Base-by-base conservation (phyloP, 2,329 filamentous ascomycete species). In the Tolypocladium paradoxum region DNA sequence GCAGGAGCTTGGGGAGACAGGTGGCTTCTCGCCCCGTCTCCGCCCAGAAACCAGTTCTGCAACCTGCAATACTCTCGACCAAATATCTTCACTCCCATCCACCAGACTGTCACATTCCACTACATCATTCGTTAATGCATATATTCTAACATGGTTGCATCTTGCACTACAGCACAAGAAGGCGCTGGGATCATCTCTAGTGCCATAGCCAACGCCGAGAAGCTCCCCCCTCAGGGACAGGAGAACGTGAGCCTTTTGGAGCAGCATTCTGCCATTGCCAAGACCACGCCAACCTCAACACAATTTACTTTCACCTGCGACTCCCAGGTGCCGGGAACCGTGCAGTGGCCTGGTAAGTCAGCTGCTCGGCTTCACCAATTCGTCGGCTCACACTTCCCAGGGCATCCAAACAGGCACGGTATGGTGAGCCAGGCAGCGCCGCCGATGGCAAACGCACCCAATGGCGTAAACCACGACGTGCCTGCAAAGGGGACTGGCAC, bases 301-400 rank as follows among this genome's bases (percentile, higher is more conserved):
- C 90, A 96, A 62, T 99, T 99, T 67, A 99, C 93, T 11, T 99
- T 99, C 65, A 95, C 90, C 14, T 96, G 90, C 69, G 88, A 95
- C 63, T 92, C 91, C 1, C 90, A 93, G 65, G 89, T 90, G 37
- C 85, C 88, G 1, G 89, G 86, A 55, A 83, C 86, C 53, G 81
- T 90, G 66, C 83, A 84, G 50, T 89, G 87, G 84, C 87, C 88
- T 45, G 82, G 84, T 63, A 70, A 71, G 56, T 61, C 34, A 18
- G 14, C 16, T 18, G 38, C 12, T 14, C 20, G 7, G 9, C 12
- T 7, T 16, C 18, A n/a, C 7, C 18, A n/a, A 14, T 36, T 31
- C 4, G 46, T n/a, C 24, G 20, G 36, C 57, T 58, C 11, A 58
- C 35, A 14, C 14, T 1, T 6, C 11, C 22, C 38, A 66, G 64